Evolutionary conservation across 2,329 filamentous ascomycete genomes (phyloP).

Genomic region (Venturia asperata): DNA sequence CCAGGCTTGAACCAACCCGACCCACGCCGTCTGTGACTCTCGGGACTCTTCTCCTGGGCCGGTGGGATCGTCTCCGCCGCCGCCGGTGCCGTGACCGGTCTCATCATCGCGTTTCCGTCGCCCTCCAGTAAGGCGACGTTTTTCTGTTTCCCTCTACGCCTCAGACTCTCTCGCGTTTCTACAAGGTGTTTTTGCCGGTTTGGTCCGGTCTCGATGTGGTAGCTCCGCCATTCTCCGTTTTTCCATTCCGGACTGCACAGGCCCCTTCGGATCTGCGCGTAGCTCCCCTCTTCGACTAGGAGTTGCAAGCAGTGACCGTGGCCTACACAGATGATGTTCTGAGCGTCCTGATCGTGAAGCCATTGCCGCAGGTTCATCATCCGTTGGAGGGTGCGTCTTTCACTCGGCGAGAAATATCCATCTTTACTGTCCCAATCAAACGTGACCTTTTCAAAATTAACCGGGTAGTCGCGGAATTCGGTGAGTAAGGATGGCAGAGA

Average conservation of each 20-base stretch:
- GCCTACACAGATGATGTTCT: constrained; percentile 13
- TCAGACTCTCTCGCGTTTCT: background rate
- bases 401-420: constrained; percentile 9
- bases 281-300: constrained; percentile 7
- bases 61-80: background rate
- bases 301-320: constrained; percentile 18
- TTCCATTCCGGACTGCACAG: background rate
- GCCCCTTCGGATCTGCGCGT: background rate
- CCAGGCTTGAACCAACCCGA: constrained; percentile 6
- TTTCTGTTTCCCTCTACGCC: background rate
- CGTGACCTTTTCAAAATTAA: constrained; percentile 1
- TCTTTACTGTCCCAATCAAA: constrained; percentile 13
- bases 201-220: constrained; percentile 2
- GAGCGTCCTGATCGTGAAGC: constrained; percentile 8
- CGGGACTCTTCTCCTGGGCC: background rate
- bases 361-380: constrained; percentile 1
- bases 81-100: background rate
- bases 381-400: constrained; percentile 6
- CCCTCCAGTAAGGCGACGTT: background rate
- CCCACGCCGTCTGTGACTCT: background rate
- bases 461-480: constrained; percentile 14
- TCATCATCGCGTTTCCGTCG: background rate
- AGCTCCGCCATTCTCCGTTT: constrained; percentile 3
- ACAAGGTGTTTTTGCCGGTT: background rate
- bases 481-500: constrained; percentile 6